Evolutionary conservation across 192 early-diverging fungal genomes (phyloP).

Genomic region (Coemansia sp.): DNA sequence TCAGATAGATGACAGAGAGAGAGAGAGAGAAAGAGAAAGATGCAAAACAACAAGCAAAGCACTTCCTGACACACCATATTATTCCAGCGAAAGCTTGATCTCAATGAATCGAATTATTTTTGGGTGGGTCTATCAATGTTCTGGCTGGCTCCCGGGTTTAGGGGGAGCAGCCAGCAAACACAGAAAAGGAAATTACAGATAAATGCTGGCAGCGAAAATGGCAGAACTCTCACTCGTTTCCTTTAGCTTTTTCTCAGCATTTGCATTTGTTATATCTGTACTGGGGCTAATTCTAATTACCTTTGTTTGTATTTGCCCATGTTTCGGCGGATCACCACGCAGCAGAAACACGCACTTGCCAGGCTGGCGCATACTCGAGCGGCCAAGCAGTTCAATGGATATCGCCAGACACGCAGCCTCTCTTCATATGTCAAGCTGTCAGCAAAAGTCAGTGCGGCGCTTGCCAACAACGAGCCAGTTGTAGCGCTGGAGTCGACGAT

Average conservation of each 20-base stretch:
- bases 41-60: not conserved
- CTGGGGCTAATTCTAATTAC: too few relatives aligned
- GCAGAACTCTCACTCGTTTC: not conserved
- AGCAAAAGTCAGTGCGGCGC: constrained; percentile 52
- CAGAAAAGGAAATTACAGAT: too few relatives aligned
- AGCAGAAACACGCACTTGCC: not conserved
- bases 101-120: not conserved
- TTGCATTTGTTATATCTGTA: not conserved
- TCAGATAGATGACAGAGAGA: too few relatives aligned
- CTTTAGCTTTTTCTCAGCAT: not conserved
- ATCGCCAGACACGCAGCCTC: not conserved
- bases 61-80: too few relatives aligned
- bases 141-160: not conserved
- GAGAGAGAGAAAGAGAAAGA: not conserved
- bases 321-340: not conserved
- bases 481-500: constrained; percentile 95
- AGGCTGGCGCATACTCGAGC: not conserved
- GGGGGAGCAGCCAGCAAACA: not conserved
- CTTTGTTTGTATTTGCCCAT: not conserved
- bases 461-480: constrained; percentile 65
- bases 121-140: not conserved
- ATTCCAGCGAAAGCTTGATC: not conserved
- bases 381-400: not conserved
- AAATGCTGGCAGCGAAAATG: not conserved
- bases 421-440: constrained; percentile 14